phyloP scores from a whole-genome alignment of 257 asterid species.

The Solanum arcanum region DNA sequence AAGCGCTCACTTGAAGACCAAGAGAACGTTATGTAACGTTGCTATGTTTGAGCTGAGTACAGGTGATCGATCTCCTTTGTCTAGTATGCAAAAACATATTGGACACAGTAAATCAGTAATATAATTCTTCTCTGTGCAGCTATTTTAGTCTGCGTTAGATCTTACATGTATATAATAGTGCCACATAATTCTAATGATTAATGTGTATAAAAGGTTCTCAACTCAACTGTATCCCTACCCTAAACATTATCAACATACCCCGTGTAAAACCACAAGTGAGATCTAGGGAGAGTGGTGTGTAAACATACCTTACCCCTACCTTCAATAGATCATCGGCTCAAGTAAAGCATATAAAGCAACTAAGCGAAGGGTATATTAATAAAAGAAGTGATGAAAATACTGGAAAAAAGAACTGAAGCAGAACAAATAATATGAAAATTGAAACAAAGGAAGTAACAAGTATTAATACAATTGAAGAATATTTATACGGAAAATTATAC shows the following conservation, averaged over 20 bases:
- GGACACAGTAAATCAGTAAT: not conserved
- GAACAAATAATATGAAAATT: not conserved
- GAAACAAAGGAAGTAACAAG: not conserved
- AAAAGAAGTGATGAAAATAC: not conserved
- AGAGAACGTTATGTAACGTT: constrained; percentile 11
- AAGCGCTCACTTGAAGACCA: constrained; percentile 85
- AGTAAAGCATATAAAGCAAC: not conserved
- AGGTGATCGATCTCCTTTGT: not conserved
- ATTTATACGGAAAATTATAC: not conserved
- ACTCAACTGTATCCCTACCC: not conserved
- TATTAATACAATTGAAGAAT: not conserved
- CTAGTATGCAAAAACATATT: not conserved
- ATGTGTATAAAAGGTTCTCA: not conserved
- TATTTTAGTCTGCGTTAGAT: not conserved
- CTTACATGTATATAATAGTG: not conserved
- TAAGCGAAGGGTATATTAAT: not conserved
- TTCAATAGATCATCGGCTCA: not conserved
- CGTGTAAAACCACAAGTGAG: not conserved
- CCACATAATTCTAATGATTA: not conserved
- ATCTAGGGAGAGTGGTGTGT: not conserved
- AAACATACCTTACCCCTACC: not conserved
- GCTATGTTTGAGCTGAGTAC: not conserved
- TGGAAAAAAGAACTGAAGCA: not conserved
- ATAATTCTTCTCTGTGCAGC: not conserved
- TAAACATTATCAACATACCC: not conserved